Base-by-base conservation (phyloP, 176 grass and related monocot species). In the Avena insularis region DNA sequence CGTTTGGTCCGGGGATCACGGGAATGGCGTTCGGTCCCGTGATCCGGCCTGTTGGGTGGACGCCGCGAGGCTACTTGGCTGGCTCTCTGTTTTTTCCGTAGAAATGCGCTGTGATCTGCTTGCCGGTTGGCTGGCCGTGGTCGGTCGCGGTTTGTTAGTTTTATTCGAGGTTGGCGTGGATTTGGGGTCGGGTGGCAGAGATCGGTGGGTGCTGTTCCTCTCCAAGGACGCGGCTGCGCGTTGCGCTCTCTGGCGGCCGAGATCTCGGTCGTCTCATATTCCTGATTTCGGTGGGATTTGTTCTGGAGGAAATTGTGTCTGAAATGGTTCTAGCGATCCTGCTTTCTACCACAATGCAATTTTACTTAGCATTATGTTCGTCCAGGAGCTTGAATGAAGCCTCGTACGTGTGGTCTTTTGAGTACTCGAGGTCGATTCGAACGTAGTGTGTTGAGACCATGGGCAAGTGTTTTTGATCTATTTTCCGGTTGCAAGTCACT, bases 41-140 rank as follows among this genome's bases (percentile, higher is more conserved):
- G 89, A 87, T 91, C 89, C 76, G 57, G 69, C 67, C 67, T 87
- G 75, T 58, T 17, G 48, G 57, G 66, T 75, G 47, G 48, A 50
- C 21, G 29, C 48, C 73, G 68, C 58, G 35, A 10, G 79, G 74
- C 21, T 11, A 48, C 46, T 9, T 5, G 13, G 14, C 2, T 84
- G 16, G 17, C 38, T 38, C 50, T 6, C 46, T 19, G 9, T 45
- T 84, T 53, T 84, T 78, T 46, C 20, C 7, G 51, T 20, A 43
- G 8, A 2, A 49, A 16, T 81, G 49, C 19, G 38, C 8, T 19
- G 33, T 62, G 90, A 91, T 91, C 90, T 5, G 77, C 29, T 43
- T 15, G 50, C n/a, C 71, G 0, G 38, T 54, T 11, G 25, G 9
- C 57, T 8, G 5, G 1, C 16, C 23, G 13, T 12, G 6, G 49